These are phyloP conservation scores for Globisporangium heterothallicum DNA, from an alignment of 352 stramenopile species.

Conservation along the genomic window DNA sequence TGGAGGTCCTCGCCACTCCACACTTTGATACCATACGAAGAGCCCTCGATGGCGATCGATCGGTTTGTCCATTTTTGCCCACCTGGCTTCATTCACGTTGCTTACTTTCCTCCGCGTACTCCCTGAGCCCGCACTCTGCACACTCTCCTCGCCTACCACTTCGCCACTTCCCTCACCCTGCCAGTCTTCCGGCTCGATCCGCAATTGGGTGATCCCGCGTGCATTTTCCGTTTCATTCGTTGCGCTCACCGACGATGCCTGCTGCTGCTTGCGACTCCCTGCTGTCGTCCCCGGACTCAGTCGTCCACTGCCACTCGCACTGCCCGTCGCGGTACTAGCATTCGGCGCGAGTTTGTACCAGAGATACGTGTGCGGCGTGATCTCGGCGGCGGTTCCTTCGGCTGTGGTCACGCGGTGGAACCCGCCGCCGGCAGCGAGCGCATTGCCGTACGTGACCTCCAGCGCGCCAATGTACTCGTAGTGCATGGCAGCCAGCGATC, in stretches of 20 bases:
- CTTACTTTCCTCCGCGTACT: neutral
- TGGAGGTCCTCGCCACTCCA: slow-evolving; percentile 20
- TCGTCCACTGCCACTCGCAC: neutral
- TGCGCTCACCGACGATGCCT: neutral
- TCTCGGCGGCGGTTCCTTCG: slow-evolving; percentile 67
- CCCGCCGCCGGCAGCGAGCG: slow-evolving; percentile 64
- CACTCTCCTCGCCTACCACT: too few relatives aligned
- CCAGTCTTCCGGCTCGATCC: slow-evolving; percentile 31
- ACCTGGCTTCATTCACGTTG: slow-evolving; percentile 12
- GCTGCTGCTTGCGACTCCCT: slow-evolving; percentile 5
- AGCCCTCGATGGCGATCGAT: slow-evolving; percentile 52
- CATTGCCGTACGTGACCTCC: slow-evolving; percentile 85
- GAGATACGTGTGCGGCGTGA: slow-evolving; percentile 77
- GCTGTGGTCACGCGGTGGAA: slow-evolving; percentile 82
- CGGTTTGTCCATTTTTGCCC: slow-evolving; percentile 71
- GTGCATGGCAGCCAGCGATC: slow-evolving; percentile 38
- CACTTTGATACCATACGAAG: slow-evolving; percentile 60
- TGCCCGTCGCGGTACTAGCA: neutral
- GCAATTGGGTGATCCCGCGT: slow-evolving; percentile 49
- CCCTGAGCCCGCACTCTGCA: neutral
- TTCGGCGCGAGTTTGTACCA: slow-evolving; percentile 63
- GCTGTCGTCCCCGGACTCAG: neutral
- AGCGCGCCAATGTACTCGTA: slow-evolving; percentile 64
- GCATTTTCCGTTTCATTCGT: neutral
- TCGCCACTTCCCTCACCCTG: neutral